phyloP scores from a whole-genome alignment of 2,329 filamentous ascomycete genomes.

The Fusarium sacchari region DNA sequence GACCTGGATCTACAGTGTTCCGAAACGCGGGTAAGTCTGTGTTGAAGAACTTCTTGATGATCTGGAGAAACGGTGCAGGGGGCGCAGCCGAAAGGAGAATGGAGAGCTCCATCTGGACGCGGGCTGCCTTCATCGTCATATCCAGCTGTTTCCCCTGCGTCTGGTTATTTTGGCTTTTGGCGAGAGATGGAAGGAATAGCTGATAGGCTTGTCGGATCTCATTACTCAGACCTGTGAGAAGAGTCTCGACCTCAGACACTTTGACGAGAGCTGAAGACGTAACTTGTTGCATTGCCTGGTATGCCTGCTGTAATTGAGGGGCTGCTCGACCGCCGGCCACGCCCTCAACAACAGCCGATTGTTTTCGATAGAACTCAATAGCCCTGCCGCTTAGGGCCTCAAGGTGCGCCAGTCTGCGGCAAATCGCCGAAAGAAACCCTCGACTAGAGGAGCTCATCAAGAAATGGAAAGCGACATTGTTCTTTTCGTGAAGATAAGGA shows the following conservation, averaged over 20 bases:
- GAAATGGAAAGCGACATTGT: slow-evolving; percentile 69
- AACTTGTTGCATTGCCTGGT: slow-evolving; percentile 63
- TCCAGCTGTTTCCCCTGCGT: slow-evolving; percentile 57
- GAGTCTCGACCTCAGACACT: slow-evolving; percentile 69
- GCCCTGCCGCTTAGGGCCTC: slow-evolving; percentile 60
- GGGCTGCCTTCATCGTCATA: slow-evolving; percentile 56
- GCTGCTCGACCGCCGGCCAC: slow-evolving; percentile 52
- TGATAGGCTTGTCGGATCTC: slow-evolving; percentile 64
- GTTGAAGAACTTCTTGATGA: slow-evolving; percentile 73
- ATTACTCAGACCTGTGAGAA: slow-evolving; percentile 61
- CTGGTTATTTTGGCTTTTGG: slow-evolving; percentile 58
- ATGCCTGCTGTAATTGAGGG: slow-evolving; percentile 65
- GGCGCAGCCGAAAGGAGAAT: slow-evolving; percentile 62
- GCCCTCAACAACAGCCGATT: slow-evolving; percentile 54
- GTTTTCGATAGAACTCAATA: slow-evolving; percentile 61
- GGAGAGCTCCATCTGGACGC: slow-evolving; percentile 60
- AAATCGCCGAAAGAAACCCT: slow-evolving; percentile 75
- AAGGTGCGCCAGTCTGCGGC: slow-evolving; percentile 70
- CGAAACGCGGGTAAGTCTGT: slow-evolving; percentile 68
- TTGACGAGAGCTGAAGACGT: slow-evolving; percentile 64
- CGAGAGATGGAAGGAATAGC: slow-evolving; percentile 55
- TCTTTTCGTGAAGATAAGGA: slow-evolving; percentile 61
- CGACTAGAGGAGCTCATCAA: slow-evolving; percentile 80
- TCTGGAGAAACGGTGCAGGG: slow-evolving; percentile 59
- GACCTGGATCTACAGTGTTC: slow-evolving; percentile 69